These are phyloP conservation scores for Rhododendron molle DNA, from an alignment of 148 eudicot species.

Conservation along the genomic window DNA sequence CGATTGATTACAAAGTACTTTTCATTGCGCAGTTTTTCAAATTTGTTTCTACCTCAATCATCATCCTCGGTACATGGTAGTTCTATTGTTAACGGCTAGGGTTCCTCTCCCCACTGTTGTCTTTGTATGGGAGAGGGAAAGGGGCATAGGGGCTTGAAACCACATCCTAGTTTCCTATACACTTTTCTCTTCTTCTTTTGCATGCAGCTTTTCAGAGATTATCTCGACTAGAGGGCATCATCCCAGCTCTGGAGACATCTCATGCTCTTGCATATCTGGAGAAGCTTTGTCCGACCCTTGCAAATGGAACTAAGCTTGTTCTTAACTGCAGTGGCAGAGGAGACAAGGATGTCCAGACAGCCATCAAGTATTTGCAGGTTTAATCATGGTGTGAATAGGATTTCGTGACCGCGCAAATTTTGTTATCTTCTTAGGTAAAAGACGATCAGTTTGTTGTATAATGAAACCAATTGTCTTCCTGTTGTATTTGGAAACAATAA, in stretches of 20 bases:
- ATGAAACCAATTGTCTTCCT: neutral
- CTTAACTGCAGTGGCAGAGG: conserved; percentile 97
- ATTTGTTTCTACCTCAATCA: neutral
- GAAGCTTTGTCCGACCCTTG: conserved; percentile 79
- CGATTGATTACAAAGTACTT: neutral
- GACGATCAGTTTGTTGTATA: neutral
- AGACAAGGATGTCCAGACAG: conserved; percentile 91
- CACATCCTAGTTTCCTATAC: neutral
- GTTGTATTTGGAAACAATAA: neutral
- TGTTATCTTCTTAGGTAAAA: neutral
- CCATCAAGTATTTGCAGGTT: conserved; percentile 65
- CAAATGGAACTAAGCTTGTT: conserved; percentile 74
- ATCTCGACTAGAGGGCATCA: conserved; percentile 88
- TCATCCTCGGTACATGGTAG: neutral
- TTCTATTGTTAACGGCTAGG: neutral
- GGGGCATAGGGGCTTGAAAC: neutral
- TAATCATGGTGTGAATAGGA: conserved; percentile 15
- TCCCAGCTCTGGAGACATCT: conserved; percentile 96
- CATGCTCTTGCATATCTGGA: conserved; percentile 91
- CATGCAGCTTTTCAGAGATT: conserved; percentile 82
- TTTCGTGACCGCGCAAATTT: neutral
- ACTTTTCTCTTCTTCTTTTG: neutral
- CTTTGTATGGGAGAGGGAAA: neutral
- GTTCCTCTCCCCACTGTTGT: neutral
- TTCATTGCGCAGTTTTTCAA: neutral